These are phyloP conservation scores for Lepidopterella palustris DNA, from an alignment of 495 filamentous ascomycete genomes.

Conservation along the genomic window DNA sequence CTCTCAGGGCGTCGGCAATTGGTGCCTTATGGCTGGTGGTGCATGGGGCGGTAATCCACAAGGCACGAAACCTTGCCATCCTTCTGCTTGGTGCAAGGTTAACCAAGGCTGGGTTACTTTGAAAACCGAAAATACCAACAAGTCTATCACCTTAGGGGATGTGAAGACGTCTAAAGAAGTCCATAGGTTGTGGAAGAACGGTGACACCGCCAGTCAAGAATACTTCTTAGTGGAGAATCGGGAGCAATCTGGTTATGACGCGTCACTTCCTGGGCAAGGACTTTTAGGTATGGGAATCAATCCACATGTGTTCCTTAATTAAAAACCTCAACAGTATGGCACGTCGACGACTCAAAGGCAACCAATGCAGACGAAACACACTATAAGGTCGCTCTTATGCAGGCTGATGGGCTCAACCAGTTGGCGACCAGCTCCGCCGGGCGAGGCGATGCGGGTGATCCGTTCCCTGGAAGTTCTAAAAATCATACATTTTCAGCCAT, in stretches of 20 bases:
- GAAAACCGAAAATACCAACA: not conserved
- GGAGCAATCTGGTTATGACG: not conserved
- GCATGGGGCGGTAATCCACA: not conserved
- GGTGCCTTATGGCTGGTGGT: slow-evolving; percentile 2
- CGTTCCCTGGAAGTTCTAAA: slow-evolving; percentile 7
- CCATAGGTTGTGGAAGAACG: not conserved
- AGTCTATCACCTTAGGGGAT: not conserved
- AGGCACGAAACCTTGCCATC: not conserved
- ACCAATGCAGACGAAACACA: not conserved
- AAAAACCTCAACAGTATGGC: not conserved
- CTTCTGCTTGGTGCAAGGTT: slow-evolving; percentile 2
- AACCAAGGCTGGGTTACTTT: not conserved
- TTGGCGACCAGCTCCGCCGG: not conserved
- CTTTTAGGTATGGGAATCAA: not conserved
- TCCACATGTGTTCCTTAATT: not conserved
- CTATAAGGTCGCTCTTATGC: not conserved
- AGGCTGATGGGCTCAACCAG: not conserved
- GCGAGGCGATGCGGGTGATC: slow-evolving; percentile 16
- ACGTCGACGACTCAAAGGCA: not conserved
- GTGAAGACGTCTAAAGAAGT: not conserved
- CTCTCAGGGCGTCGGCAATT: slow-evolving; percentile 10
- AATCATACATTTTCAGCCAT: slow-evolving; percentile 13
- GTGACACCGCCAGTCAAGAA: not conserved
- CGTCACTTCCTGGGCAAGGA: not conserved
- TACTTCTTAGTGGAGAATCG: not conserved